Evolutionary conservation across 1,284 basidiomycete species (phyloP).

Genomic region (Apiotrichum gracile): DNA sequence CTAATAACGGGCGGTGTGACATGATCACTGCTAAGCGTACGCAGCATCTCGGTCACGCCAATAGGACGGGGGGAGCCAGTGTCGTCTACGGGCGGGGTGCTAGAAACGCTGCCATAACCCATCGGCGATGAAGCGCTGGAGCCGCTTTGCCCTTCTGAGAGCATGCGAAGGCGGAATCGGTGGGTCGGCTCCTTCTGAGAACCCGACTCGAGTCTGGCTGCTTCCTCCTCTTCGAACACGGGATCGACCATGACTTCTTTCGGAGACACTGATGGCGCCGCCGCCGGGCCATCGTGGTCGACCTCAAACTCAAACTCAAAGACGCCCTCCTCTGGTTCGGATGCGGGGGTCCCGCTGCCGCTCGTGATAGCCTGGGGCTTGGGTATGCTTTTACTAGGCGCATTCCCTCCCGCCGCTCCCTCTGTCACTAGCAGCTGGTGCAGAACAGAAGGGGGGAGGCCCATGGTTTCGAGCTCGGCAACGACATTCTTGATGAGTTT

Average conservation of each 20-base stretch:
- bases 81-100: background rate
- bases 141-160: constrained; percentile 15
- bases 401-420: no score
- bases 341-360: background rate
- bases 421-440: constrained; percentile 50
- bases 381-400: background rate
- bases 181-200: background rate
- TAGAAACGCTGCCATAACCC: background rate
- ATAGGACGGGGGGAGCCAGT: constrained; percentile 19
- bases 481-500: constrained; percentile 85
- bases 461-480: constrained; percentile 69
- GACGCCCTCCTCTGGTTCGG: constrained; percentile 18
- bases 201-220: background rate
- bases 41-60: constrained; percentile 31
- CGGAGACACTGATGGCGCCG: constrained; percentile 6
- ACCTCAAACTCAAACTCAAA: constrained; percentile 45
- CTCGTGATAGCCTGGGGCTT: background rate
- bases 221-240: constrained; percentile 17
- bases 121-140: background rate
- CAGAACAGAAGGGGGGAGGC: constrained; percentile 61
- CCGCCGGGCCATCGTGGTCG: constrained; percentile 17
- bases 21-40: background rate
- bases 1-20: background rate
- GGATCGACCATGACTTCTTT: constrained; percentile 29
- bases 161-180: constrained; percentile 29